Percentiles rank a stretch among this genome's conserved stretches.
phyloP scores from a whole-genome alignment of 768 basidiomycete genomes.

The Amanita molliuscula region DNA sequence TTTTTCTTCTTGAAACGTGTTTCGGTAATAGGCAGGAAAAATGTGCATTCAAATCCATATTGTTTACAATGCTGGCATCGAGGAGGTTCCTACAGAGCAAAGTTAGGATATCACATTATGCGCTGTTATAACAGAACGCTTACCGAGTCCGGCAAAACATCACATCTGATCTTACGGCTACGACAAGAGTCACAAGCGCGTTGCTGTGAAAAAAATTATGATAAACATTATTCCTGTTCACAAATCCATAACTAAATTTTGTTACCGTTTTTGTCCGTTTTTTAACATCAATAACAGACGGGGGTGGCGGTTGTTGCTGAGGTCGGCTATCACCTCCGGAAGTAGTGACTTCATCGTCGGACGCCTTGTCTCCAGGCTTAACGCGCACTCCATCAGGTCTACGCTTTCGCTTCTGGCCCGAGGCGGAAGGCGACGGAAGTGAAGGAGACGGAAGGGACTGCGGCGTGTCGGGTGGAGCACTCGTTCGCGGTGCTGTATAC shows the following conservation, averaged over 20 bases:
- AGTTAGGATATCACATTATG: neutral
- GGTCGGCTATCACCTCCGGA: slow-evolving; percentile 37
- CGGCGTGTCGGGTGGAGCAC: slow-evolving; percentile 24
- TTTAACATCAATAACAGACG: slow-evolving; percentile 46
- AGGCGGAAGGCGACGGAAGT: slow-evolving; percentile 19
- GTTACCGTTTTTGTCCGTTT: slow-evolving; percentile 85
- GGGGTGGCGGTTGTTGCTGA: slow-evolving; percentile 17
- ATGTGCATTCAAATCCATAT: slow-evolving; percentile 89
- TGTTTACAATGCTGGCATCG: slow-evolving; percentile 93
- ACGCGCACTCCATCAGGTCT: slow-evolving; percentile 27
- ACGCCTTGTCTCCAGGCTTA: slow-evolving; percentile 37
- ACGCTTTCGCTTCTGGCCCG: slow-evolving; percentile 56
- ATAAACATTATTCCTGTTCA: slow-evolving; percentile 8
- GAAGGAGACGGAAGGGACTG: slow-evolving; percentile 23
- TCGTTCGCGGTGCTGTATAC: slow-evolving; percentile 40
- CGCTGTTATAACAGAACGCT: slow-evolving; percentile 1
- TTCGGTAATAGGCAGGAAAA: slow-evolving; percentile 97
- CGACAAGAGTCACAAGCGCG: slow-evolving; percentile 90
- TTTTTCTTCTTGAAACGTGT: slow-evolving; percentile 98
- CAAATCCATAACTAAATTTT: slow-evolving; percentile 2
- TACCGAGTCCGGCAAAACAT: slow-evolving; percentile 63
- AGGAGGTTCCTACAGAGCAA: slow-evolving; percentile 43
- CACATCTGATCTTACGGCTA: slow-evolving; percentile 90
- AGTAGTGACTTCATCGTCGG: slow-evolving; percentile 50
- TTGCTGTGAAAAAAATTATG: slow-evolving; percentile 22